Percentiles rank a stretch among this genome's conserved stretches.
phyloP scores from a whole-genome alignment of 345 rosid genomes.

The Eucalyptus rudis region DNA sequence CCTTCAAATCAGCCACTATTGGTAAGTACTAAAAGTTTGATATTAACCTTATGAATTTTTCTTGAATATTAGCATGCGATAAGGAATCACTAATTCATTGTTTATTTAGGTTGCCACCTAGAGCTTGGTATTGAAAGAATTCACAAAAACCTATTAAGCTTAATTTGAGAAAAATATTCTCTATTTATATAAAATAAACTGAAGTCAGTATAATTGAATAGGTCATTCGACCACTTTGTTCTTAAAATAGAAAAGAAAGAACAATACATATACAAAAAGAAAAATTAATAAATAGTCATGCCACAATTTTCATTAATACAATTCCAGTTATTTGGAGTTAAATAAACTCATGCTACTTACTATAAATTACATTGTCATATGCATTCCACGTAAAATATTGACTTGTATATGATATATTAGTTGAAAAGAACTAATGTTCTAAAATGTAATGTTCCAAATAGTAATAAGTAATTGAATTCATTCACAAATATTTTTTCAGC shows the following conservation, averaged over 20 bases:
- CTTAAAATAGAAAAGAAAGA: not conserved
- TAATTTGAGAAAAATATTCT: not conserved
- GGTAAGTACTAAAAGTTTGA: conserved; percentile 29
- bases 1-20: conserved; percentile 80
- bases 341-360: not conserved
- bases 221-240: not conserved
- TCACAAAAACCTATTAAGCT: not conserved
- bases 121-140: not conserved
- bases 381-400: not conserved
- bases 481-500: not conserved
- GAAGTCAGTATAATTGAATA: not conserved
- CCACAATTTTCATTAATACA: not conserved
- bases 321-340: not conserved
- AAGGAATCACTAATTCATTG: not conserved
- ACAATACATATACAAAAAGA: not conserved
- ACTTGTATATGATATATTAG: not conserved
- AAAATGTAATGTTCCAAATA: not conserved
- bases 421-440: not conserved
- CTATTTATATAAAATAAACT: not conserved
- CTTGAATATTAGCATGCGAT: not conserved
- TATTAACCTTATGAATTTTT: not conserved
- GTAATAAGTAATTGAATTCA: not conserved
- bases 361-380: not conserved
- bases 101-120: not conserved
- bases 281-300: not conserved